phyloP scores from a whole-genome alignment of 2,329 filamentous ascomycete species.

The Paecilomyces fulvus region DNA sequence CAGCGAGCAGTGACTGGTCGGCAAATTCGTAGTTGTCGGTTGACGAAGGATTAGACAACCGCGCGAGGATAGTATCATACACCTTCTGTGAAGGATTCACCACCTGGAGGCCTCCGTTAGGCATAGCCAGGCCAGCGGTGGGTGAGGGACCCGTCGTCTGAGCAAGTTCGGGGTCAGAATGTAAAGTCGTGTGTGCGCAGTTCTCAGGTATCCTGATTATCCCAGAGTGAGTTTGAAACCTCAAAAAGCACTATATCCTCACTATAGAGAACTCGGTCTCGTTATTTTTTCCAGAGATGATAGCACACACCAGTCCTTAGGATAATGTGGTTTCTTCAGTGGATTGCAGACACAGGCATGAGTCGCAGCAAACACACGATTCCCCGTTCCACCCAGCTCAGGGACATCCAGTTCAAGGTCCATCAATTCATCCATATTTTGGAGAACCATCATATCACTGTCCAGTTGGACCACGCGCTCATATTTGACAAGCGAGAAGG shows the following conservation, averaged over 20 bases:
- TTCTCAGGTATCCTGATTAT: constrained; percentile 43
- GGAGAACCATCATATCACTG: constrained; percentile 74
- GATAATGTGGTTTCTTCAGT: constrained; percentile 68
- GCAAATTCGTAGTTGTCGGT: constrained; percentile 50
- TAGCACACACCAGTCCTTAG: constrained; percentile 53
- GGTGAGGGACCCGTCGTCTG: constrained; percentile 44
- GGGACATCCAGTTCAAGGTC: constrained; percentile 62
- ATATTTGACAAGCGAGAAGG: constrained; percentile 70
- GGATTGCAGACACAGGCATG: constrained; percentile 87
- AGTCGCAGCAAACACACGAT: constrained; percentile 68
- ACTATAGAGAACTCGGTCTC: not conserved
- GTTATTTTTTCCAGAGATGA: not conserved
- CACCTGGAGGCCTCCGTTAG: constrained; percentile 54
- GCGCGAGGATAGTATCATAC: constrained; percentile 45
- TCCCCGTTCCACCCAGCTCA: constrained; percentile 42
- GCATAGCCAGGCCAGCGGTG: constrained; percentile 47
- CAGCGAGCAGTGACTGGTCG: constrained; percentile 51
- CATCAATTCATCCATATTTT: constrained; percentile 92
- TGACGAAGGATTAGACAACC: constrained; percentile 37
- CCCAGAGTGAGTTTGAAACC: not conserved
- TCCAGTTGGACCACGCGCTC: constrained; percentile 75
- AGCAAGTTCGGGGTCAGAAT: constrained; percentile 41
- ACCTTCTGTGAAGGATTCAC: constrained; percentile 48
- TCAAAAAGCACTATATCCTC: not conserved
- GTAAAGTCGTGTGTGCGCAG: constrained; percentile 54